These are phyloP conservation scores for Fagus sylvatica DNA, from an alignment of 306 rosid species.

Conservation along the genomic window DNA sequence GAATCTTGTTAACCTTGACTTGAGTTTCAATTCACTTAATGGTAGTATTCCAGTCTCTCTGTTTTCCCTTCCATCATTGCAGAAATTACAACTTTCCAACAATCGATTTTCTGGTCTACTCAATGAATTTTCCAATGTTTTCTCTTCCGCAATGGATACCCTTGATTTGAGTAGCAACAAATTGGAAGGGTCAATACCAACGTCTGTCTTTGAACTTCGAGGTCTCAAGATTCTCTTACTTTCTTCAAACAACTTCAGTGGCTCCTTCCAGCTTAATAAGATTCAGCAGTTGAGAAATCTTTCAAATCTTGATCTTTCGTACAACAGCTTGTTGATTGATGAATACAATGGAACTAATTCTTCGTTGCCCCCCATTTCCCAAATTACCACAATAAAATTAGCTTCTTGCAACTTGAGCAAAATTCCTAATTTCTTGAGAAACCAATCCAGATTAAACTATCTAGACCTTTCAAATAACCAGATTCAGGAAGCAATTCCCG, in stretches of 20 bases:
- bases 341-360: neutral
- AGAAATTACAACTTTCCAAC: slow-evolving; percentile 8
- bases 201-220: slow-evolving; percentile 12
- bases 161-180: slow-evolving; percentile 54
- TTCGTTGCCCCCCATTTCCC: slow-evolving; percentile 11
- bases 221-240: slow-evolving; percentile 25
- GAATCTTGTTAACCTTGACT: slow-evolving; percentile 21
- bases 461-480: slow-evolving; percentile 56
- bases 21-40: slow-evolving; percentile 25
- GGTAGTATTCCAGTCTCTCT: slow-evolving; percentile 31
- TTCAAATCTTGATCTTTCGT: slow-evolving; percentile 40
- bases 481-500: slow-evolving; percentile 43
- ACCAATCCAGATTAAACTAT: neutral
- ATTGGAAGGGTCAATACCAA: slow-evolving; percentile 45
- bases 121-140: neutral
- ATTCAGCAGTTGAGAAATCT: slow-evolving; percentile 28
- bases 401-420: slow-evolving; percentile 32
- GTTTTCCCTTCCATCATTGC: slow-evolving; percentile 20
- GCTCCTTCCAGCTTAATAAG: slow-evolving; percentile 6
- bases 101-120: slow-evolving; percentile 26
- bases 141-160: slow-evolving; percentile 23
- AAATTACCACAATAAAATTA: slow-evolving; percentile 15
- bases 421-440: slow-evolving; percentile 43
- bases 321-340: slow-evolving; percentile 31
- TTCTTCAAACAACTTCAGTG: slow-evolving; percentile 49